phyloP scores from a whole-genome alignment of 164 flowering plant genomes.

The Litsea cubeba region DNA sequence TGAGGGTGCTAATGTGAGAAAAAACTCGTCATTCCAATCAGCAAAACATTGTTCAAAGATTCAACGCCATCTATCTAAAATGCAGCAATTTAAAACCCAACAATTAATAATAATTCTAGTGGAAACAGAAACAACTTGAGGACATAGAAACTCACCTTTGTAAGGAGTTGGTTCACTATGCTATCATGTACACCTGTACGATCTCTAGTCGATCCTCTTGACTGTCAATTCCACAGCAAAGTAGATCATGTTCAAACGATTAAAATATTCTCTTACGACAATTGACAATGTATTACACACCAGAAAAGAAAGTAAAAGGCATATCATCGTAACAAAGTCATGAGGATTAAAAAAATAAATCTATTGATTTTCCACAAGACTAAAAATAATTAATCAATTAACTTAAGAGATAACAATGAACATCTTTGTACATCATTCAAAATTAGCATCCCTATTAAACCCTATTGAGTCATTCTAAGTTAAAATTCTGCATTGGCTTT shows the following conservation, averaged over 20 bases:
- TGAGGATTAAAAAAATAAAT: not conserved
- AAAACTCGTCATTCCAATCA: too few relatives aligned
- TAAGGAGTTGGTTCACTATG: conserved; percentile 71
- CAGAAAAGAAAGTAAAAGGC: not conserved
- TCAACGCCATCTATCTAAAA: conserved; percentile 96
- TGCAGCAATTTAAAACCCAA: conserved; percentile 9
- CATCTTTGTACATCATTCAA: not conserved
- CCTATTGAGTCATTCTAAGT: too few relatives aligned
- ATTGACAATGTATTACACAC: not conserved
- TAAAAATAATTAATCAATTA: not conserved
- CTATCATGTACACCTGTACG: conserved; percentile 79
- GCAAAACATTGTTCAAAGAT: conserved; percentile 89
- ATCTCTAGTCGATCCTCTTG: conserved; percentile 79
- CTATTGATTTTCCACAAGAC: not conserved
- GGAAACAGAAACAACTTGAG: not conserved
- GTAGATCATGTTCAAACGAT: not conserved
- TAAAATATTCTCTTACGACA: not conserved
- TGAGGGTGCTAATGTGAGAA: too few relatives aligned
- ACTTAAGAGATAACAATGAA: too few relatives aligned
- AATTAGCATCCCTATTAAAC: not conserved
- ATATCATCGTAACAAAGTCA: not conserved
- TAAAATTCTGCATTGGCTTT: not conserved
- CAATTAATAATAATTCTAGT: not conserved
- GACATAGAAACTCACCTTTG: conserved; percentile 39
- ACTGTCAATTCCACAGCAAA: conserved; percentile 29